Percentiles rank a stretch among this genome's conserved stretches.
Evolutionary conservation across 2,329 filamentous ascomycete species (phyloP).

Genomic region (Botrytis sinoallii): DNA sequence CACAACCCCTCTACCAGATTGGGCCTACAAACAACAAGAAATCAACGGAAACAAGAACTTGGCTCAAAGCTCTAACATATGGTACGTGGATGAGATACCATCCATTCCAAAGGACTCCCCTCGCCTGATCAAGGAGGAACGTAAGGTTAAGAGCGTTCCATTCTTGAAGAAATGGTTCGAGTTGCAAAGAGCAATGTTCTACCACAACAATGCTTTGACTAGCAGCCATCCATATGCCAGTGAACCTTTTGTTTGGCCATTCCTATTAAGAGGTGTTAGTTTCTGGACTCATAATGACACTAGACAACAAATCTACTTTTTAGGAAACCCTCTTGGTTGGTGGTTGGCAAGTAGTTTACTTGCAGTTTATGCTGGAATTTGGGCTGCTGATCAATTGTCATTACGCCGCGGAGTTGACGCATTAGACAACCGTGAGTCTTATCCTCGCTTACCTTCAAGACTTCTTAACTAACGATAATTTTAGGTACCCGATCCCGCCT

Average conservation of each 20-base stretch:
- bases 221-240: slow-evolving; percentile 96
- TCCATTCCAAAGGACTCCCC: slow-evolving; percentile 66
- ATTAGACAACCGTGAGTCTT: slow-evolving; percentile 82
- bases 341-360: slow-evolving; percentile 92
- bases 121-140: slow-evolving; percentile 72
- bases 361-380: slow-evolving; percentile 88
- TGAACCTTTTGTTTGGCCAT: slow-evolving; percentile 95
- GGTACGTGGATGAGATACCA: slow-evolving; percentile 90
- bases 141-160: slow-evolving; percentile 76
- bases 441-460: not conserved
- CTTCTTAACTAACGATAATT: slow-evolving; percentile 35
- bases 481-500: slow-evolving; percentile 84
- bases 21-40: slow-evolving; percentile 95
- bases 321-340: slow-evolving; percentile 96
- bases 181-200: slow-evolving; percentile 97
- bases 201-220: slow-evolving; percentile 97
- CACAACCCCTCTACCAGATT: slow-evolving; percentile 89
- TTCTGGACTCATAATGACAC: slow-evolving; percentile 99
- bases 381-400: slow-evolving; percentile 90
- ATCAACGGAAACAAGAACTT: slow-evolving; percentile 99
- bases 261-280: slow-evolving; percentile 92
- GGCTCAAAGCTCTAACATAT: slow-evolving; percentile 84
- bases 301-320: slow-evolving; percentile 95
- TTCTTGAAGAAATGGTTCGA: slow-evolving; percentile 96
- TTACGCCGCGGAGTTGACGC: slow-evolving; percentile 90